phyloP scores from a whole-genome alignment of 2,329 filamentous ascomycete genomes.

The Colletotrichum musae region DNA sequence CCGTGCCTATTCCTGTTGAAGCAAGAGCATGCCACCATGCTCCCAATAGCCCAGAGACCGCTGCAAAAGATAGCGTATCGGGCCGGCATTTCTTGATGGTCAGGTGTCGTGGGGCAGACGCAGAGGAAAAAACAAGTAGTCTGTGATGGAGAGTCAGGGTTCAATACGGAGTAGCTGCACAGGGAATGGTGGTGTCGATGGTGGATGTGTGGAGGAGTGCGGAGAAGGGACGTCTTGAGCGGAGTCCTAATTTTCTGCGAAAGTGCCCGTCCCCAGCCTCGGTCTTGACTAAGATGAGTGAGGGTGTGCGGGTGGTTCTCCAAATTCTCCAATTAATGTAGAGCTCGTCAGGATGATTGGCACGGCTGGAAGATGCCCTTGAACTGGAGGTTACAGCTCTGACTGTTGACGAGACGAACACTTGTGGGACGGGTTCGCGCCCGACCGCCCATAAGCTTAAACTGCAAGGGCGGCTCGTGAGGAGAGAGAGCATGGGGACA shows the following conservation, averaged over 20 bases:
- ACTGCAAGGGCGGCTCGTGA: constrained; percentile 26
- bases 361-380: constrained; percentile 26
- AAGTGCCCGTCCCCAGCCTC: constrained; percentile 19
- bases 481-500: not conserved
- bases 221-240: constrained; percentile 25
- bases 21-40: constrained; percentile 16
- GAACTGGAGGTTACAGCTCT: constrained; percentile 1
- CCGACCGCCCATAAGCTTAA: constrained; percentile 39
- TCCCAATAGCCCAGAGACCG: not conserved
- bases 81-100: constrained; percentile 39
- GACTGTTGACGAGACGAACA: not conserved
- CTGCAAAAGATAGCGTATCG: constrained; percentile 27
- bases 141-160: constrained; percentile 24
- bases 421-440: constrained; percentile 34
- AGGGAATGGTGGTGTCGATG: constrained; percentile 22
- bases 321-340: constrained; percentile 31
- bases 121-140: constrained; percentile 12
- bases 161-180: constrained; percentile 23
- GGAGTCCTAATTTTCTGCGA: constrained; percentile 27
- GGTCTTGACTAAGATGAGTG: constrained; percentile 32
- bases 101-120: constrained; percentile 38
- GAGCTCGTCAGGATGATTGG: constrained; percentile 31
- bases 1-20: constrained; percentile 24
- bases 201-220: constrained; percentile 40
- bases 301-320: constrained; percentile 27